Evolutionary conservation across 345 rosid genomes (phyloP), one percentile per base, ranked within the genome.

Genomic region (Camelina sativa): DNA sequence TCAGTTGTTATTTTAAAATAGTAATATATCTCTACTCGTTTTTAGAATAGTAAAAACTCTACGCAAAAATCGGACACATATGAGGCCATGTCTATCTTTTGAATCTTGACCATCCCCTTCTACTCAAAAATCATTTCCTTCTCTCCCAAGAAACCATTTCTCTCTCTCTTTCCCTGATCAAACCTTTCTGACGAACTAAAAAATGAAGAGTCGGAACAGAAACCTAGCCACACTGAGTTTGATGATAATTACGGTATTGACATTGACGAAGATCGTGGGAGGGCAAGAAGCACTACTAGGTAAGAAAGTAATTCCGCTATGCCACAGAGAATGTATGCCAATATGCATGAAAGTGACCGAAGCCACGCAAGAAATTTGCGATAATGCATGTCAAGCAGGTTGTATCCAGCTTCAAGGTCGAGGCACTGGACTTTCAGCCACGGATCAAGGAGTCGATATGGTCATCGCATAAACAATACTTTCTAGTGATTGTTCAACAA

Each of bases 371-470:
- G 76, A 65, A 2, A 2, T 32, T 40, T 77, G 80, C 66, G 72
- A 71, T 0, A 0, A 0, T 11, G 80, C 80, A 28, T 77, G 80
- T 16, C 30, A 58, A 28, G 1, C 2, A 2, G 72, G 80, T 40
- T 77, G 80, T 77, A 1, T 34, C 7, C 80, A 77, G 67, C 80
- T 77, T 64, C 80, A 77, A 65, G 76, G 80, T 64, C 60, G 80
- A 48, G 80, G 80, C 7, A 77, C 80, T 0, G 76, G 76, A 13
- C 76, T 71, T 77, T 64, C 80, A 16, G 25, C 37, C 9, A 8
- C 52, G 8, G 75, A 69, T 62, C 70, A 69, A 53, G 74, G 58
- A n/a, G 51, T 22, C 13, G 74, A 76, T 68, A 34, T 53, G 69
- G 79, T 62, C 34, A 62, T 68, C 41, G 74, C 74, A 43, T 76